phyloP scores from a whole-genome alignment of 2,329 filamentous ascomycete species.

The Xylaria sp. region DNA sequence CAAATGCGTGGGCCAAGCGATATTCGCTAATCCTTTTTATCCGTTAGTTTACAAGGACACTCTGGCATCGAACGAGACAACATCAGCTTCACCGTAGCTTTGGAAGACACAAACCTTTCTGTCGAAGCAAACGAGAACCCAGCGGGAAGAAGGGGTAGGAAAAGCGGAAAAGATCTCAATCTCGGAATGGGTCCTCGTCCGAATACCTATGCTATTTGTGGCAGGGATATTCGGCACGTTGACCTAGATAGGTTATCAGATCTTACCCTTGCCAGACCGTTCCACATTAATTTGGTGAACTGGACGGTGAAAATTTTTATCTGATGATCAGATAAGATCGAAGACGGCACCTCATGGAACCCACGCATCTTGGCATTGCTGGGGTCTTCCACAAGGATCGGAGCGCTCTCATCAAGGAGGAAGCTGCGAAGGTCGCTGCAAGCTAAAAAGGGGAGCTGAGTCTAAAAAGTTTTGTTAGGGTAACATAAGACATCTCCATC shows the following conservation, averaged over 20 bases:
- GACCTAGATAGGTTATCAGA: constrained; percentile 27
- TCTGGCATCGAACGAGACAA: background rate
- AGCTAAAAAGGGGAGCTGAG: constrained; percentile 10
- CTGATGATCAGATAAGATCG: constrained; percentile 48
- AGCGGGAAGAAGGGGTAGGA: background rate
- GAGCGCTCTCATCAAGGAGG: constrained; percentile 32
- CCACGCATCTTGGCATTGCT: constrained; percentile 38
- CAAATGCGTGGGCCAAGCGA: background rate
- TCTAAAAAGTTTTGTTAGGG: background rate
- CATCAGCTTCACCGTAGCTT: background rate
- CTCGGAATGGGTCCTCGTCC: constrained; percentile 13
- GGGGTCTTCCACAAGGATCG: constrained; percentile 32
- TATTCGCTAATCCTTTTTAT: background rate
- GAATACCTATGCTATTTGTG: background rate
- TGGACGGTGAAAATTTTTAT: constrained; percentile 34
- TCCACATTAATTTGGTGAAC: constrained; percentile 26
- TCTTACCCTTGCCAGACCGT: constrained; percentile 25
- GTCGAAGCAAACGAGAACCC: constrained; percentile 3
- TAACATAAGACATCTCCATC: background rate
- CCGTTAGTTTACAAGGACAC: background rate
- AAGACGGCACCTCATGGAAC: constrained; percentile 27
- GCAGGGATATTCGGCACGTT: constrained; percentile 23
- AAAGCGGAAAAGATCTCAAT: constrained; percentile 22
- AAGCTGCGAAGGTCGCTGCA: constrained; percentile 21
- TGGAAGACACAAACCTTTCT: background rate